Evolutionary conservation across 1,284 basidiomycete genomes (phyloP), one percentile per base, ranked within the genome.

Genomic region (Heterobasidion annosum): DNA sequence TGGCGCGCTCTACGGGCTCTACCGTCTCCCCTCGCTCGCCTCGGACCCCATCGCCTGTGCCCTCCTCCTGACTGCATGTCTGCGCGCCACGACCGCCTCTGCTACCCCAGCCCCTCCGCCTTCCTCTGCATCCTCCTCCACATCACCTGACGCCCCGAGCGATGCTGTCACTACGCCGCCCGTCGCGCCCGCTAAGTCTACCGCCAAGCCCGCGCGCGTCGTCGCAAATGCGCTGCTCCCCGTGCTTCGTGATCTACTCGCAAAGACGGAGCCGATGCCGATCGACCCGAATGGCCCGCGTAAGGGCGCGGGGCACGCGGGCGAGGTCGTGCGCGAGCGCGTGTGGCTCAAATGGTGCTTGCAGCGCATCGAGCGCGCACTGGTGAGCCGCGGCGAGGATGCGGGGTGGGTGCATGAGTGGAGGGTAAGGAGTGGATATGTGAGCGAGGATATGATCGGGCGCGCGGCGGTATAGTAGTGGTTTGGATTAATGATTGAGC

Each of bases 41-140:
- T 60, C 72, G 18, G 84, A 88, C 65, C 72, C 80, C n/a, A 65
- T 76, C 4, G 77, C 76, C 10, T 81, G 76, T 51, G 70, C 83
- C 3, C 73, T 86, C 67, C 67, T 86, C 57, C 68, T 77, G 42
- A 70, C 73, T 2, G 81, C 82, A 10, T 82, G 78, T 62, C 70
- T 78, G 55, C 73, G 64, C 49, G 60, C 63, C 42, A n/a, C 37
- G 3, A 40, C 10, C 10, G 12, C 37, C 50, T 59, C 63, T 42
- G 37, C 37, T n/a, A 40, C 2, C 10, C 37, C 37, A 10, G n/a
- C 8, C 7, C 37, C 37, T n/a, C 2, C 37, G 12, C 10, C 63
- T 7, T 57, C 64, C 46, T 67, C 7, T 5, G 19, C 9, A 13
- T 12, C n/a, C n/a, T 18, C 19, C 13, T 7, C n/a, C 16, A 47